Evolutionary conservation across 2,329 filamentous ascomycete species (phyloP).

Genomic region (Ceratocystis huliohia): DNA sequence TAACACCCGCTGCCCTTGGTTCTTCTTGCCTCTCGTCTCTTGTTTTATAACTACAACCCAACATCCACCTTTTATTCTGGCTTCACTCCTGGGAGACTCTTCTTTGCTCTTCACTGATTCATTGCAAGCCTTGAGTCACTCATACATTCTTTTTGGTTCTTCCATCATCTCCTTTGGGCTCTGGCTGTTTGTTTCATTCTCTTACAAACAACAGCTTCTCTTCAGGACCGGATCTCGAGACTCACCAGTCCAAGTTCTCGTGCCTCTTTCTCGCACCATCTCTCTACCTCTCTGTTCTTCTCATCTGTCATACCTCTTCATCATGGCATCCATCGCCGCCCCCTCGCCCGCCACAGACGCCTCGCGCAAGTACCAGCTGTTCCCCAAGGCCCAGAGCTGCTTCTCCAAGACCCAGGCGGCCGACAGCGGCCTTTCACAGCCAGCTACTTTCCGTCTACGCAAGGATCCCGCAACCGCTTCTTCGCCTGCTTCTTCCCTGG

Average conservation of each 20-base stretch:
- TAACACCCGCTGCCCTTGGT: not conserved
- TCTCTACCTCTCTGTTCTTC: not conserved
- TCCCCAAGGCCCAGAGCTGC: conserved; percentile 36
- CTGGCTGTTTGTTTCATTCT: conserved; percentile 4
- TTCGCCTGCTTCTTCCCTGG: conserved; percentile 34
- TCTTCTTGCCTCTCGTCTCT: not conserved
- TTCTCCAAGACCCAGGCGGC: conserved; percentile 29
- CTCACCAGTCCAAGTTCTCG: not conserved
- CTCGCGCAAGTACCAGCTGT: conserved; percentile 46
- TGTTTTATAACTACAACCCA: conserved; percentile 4
- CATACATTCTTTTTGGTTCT: conserved; percentile 4
- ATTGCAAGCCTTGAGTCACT: not conserved
- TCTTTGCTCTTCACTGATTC: conserved; percentile 3
- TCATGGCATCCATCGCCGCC: conserved; percentile 9
- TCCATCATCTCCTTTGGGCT: conserved; percentile 4
- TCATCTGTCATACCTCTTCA: too few relatives aligned
- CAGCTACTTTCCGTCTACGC: conserved; percentile 36
- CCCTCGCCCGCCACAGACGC: not conserved
- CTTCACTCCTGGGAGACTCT: not conserved
- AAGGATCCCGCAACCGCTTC: conserved; percentile 38
- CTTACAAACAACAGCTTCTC: not conserved
- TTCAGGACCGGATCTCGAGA: not conserved
- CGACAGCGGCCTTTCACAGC: conserved; percentile 25
- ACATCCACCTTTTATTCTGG: not conserved
- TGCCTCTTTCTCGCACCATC: not conserved